phyloP scores from a whole-genome alignment of 2,329 filamentous ascomycete species.

The Capronia epimyces region DNA sequence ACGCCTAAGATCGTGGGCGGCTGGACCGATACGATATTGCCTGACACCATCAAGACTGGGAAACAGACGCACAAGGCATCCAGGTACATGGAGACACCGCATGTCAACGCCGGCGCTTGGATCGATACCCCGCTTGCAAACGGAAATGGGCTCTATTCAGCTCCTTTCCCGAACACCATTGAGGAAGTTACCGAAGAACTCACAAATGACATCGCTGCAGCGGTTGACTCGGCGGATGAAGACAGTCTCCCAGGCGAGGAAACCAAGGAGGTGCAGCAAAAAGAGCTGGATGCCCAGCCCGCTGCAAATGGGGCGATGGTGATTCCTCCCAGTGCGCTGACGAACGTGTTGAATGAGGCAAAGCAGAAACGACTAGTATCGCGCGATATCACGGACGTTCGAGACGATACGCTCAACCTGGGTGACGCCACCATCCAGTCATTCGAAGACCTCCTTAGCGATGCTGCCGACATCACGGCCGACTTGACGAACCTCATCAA shows the following conservation, averaged over 20 bases:
- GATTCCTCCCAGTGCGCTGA: constrained; percentile 40
- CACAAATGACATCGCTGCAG: constrained; percentile 11
- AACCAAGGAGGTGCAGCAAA: not conserved
- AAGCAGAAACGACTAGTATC: constrained; percentile 29
- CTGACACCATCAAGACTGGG: constrained; percentile 32
- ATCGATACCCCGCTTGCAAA: constrained; percentile 26
- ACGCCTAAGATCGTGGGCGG: constrained; percentile 44
- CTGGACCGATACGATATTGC: constrained; percentile 45
- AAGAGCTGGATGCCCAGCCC: constrained; percentile 21
- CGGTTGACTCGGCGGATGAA: not conserved
- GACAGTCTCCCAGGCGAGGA: not conserved
- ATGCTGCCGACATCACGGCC: constrained; percentile 24
- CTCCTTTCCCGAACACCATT: constrained; percentile 20
- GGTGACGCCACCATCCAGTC: constrained; percentile 45
- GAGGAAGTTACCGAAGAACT: constrained; percentile 29
- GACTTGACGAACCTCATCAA: constrained; percentile 26
- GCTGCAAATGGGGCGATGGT: constrained; percentile 35
- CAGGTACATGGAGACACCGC: constrained; percentile 28
- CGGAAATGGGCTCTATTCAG: constrained; percentile 2
- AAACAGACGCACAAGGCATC: constrained; percentile 12
- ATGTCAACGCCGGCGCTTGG: constrained; percentile 29
- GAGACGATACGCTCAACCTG: constrained; percentile 34
- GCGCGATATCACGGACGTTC: constrained; percentile 10
- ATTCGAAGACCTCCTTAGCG: constrained; percentile 38
- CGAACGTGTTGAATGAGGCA: constrained; percentile 39